Evolutionary conservation across 1,284 basidiomycete genomes (phyloP).

Genomic region (Meira nashicola): DNA sequence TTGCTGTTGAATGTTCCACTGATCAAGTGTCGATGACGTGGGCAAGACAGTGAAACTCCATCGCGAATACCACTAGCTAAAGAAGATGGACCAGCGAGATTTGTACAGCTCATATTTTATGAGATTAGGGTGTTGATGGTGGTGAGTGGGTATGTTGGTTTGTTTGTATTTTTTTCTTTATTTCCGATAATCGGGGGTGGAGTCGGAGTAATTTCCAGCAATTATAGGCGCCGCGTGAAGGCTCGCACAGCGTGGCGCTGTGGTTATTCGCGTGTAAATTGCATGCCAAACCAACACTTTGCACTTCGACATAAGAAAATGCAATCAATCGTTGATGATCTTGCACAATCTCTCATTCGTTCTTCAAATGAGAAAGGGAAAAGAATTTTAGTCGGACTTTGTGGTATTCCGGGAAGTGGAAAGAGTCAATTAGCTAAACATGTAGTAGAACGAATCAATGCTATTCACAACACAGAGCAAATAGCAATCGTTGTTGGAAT

Average conservation of each 20-base stretch:
- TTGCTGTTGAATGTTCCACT: constrained; percentile 42
- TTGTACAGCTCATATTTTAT: constrained; percentile 2
- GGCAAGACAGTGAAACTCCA: constrained; percentile 11
- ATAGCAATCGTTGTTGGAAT: constrained; percentile 65
- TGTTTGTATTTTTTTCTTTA: background rate
- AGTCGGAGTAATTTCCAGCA: too few species aligned
- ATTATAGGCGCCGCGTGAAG: too few species aligned
- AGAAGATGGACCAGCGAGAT: background rate
- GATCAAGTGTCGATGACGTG: constrained; percentile 23
- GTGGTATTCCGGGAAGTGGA: constrained; percentile 76
- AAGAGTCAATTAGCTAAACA: constrained; percentile 68
- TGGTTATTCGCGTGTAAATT: background rate
- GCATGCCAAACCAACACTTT: background rate
- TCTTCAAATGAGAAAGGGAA: background rate
- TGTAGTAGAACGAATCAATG: constrained; percentile 56
- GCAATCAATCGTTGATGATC: too few species aligned
- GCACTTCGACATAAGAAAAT: background rate
- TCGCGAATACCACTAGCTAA: too few species aligned
- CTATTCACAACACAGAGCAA: background rate
- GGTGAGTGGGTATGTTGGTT: background rate
- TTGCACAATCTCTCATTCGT: too few species aligned
- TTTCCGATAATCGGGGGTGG: too few species aligned
- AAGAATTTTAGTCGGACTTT: constrained; percentile 63
- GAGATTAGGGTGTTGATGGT: background rate
- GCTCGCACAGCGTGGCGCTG: too few species aligned